phyloP scores from a whole-genome alignment of 108 stramenopile genomes.

The Nannochloropsis salina region DNA sequence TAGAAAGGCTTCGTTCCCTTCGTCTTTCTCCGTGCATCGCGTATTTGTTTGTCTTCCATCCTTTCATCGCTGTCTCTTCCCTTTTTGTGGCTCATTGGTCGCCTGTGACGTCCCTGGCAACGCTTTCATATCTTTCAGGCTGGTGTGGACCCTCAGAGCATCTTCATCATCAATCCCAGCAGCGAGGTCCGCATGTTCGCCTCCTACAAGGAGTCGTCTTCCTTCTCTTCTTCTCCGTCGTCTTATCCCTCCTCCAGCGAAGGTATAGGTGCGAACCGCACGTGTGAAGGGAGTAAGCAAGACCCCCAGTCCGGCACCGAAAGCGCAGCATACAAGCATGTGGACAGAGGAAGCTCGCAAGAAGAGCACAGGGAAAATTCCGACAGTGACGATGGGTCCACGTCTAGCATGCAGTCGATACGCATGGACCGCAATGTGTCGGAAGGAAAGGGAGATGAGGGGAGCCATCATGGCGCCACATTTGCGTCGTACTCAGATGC shows the following conservation, averaged over 20 bases:
- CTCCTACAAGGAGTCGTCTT: neutral
- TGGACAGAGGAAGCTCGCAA: no score
- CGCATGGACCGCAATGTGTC: neutral
- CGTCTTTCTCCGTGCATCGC: no score
- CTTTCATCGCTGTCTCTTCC: neutral
- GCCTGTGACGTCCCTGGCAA: neutral
- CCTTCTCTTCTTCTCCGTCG: neutral
- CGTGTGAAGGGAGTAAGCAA: neutral
- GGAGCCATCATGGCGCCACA: neutral
- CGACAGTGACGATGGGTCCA: neutral
- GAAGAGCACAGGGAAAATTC: neutral
- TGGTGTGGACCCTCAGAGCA: neutral
- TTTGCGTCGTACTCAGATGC: neutral
- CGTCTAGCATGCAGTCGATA: neutral
- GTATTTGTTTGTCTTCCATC: neutral
- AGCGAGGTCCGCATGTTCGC: conserved; percentile 14
- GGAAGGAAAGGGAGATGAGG: neutral
- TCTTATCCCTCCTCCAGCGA: neutral
- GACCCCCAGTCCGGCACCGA: neutral
- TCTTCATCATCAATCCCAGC: neutral
- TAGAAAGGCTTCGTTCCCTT: no score
- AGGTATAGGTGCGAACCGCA: neutral
- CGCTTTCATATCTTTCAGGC: neutral
- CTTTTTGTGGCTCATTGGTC: neutral
- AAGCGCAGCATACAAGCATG: no score